A percentile compares a stretch with the other conserved stretches of the same genome.
These are phyloP conservation scores for Tuber indicum DNA, from an alignment of 495 filamentous ascomycete species.

Conservation along the genomic window DNA sequence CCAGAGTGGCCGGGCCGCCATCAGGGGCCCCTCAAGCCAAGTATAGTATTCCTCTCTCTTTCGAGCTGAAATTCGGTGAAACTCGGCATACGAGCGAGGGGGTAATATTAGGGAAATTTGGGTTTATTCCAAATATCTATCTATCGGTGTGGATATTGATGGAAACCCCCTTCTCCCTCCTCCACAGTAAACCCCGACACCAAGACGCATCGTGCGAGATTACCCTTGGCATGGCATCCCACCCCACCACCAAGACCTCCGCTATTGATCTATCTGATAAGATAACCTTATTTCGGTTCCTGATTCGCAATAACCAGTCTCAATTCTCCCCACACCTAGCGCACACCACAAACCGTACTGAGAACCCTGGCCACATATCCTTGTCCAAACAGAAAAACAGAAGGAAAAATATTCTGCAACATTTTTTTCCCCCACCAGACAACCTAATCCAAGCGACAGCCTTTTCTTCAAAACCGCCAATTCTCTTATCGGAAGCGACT, in stretches of 20 bases:
- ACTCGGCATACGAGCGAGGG: too few species aligned
- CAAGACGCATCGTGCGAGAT: background rate
- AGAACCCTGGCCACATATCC: background rate
- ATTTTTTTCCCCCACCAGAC: background rate
- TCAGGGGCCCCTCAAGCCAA: too few species aligned
- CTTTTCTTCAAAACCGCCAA: background rate
- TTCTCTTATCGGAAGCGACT: background rate
- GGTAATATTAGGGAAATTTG: background rate
- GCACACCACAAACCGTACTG: background rate
- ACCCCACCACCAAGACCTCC: background rate
- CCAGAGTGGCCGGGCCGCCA: too few species aligned
- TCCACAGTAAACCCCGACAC: background rate
- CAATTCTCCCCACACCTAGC: background rate
- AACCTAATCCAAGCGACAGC: background rate
- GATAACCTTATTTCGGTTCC: background rate
- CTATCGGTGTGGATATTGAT: background rate
- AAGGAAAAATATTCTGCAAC: background rate
- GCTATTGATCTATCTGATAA: background rate
- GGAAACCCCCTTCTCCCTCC: background rate
- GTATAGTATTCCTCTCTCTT: too few species aligned
- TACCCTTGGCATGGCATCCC: background rate
- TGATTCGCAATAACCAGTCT: background rate
- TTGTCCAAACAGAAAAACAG: background rate
- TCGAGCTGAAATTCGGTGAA: too few species aligned
- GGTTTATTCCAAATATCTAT: background rate